A percentile compares a stretch with the other conserved stretches of the same genome.
Conservation (phyloP, 2,329 filamentous ascomycete genomes). For the Fusarium sp. region DNA sequence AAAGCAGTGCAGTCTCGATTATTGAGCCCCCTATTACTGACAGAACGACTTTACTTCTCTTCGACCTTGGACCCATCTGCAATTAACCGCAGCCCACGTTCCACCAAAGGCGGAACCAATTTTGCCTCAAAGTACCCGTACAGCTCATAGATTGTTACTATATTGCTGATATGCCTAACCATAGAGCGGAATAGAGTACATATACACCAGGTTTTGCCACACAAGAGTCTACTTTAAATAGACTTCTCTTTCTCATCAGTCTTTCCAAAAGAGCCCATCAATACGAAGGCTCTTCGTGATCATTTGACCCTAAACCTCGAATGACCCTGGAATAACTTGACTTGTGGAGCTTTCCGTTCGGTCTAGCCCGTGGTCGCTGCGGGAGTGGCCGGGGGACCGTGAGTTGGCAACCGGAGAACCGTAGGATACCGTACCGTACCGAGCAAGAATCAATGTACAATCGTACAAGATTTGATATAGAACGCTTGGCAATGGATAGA, state of each 20-base stretch:
- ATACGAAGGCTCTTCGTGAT: conserved; percentile 10
- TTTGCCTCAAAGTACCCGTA: conserved; percentile 32
- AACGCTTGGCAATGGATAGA: background rate
- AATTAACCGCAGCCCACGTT: conserved; percentile 37
- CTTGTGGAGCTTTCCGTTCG: conserved; percentile 39
- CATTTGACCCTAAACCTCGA: conserved; percentile 20
- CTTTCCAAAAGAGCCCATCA: background rate
- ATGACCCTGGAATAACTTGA: conserved; percentile 15
- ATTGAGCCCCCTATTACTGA: conserved; percentile 6
- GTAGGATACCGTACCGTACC: conserved; percentile 8
- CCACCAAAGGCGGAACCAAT: conserved; percentile 38
- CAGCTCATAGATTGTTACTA: conserved; percentile 3
- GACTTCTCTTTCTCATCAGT: background rate
- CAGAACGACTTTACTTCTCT: conserved; percentile 20
- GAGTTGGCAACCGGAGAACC: conserved; percentile 37
- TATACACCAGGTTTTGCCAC: background rate
- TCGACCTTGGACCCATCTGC: conserved; percentile 34
- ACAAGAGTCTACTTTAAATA: background rate
- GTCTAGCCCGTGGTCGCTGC: conserved; percentile 35
- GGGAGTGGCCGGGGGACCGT: conserved; percentile 34
- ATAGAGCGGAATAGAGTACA: background rate
- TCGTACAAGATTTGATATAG: background rate
- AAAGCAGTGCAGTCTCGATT: background rate
- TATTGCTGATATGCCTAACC: background rate
- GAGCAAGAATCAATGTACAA: background rate